A percentile compares a stretch with the other conserved stretches of the same genome.
phyloP scores from a whole-genome alignment of 1,284 basidiomycete genomes.

The Ustilago xerochloae region DNA sequence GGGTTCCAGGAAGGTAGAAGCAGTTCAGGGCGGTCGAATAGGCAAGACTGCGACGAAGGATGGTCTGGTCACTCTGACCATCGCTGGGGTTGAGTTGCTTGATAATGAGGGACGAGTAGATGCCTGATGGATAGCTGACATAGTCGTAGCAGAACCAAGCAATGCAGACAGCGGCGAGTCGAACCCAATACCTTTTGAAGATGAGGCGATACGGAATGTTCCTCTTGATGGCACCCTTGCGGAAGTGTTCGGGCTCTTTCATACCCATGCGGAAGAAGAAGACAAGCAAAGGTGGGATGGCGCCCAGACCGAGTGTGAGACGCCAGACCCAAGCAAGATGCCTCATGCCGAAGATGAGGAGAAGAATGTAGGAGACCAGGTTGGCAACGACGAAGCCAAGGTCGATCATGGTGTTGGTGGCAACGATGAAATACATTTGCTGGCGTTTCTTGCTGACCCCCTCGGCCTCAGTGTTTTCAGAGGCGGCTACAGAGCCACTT shows the following conservation, averaged over 20 bases:
- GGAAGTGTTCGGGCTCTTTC: constrained; percentile 78
- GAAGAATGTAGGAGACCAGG: constrained; percentile 79
- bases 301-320: constrained; percentile 85
- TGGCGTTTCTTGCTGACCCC: constrained; percentile 81
- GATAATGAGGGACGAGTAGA: constrained; percentile 84
- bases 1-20: constrained; percentile 74
- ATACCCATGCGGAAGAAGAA: constrained; percentile 88
- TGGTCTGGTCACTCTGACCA: constrained; percentile 28
- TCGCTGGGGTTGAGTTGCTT: constrained; percentile 73
- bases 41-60: constrained; percentile 38
- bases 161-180: constrained; percentile 77
- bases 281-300: constrained; percentile 81
- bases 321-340: constrained; percentile 72
- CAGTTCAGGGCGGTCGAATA: constrained; percentile 70
- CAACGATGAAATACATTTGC: constrained; percentile 86
- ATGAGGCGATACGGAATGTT: constrained; percentile 81
- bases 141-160: constrained; percentile 73
- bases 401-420: constrained; percentile 78
- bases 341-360: constrained; percentile 74
- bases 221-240: constrained; percentile 80
- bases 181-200: constrained; percentile 81
- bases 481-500: constrained; percentile 88
- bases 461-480: constrained; percentile 83
- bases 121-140: constrained; percentile 70
- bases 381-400: constrained; percentile 83